Evolutionary conservation across 2,329 filamentous ascomycete species (phyloP), one percentile per base, ranked within the genome.

Genomic region (Knoxdaviesia capensis): DNA sequence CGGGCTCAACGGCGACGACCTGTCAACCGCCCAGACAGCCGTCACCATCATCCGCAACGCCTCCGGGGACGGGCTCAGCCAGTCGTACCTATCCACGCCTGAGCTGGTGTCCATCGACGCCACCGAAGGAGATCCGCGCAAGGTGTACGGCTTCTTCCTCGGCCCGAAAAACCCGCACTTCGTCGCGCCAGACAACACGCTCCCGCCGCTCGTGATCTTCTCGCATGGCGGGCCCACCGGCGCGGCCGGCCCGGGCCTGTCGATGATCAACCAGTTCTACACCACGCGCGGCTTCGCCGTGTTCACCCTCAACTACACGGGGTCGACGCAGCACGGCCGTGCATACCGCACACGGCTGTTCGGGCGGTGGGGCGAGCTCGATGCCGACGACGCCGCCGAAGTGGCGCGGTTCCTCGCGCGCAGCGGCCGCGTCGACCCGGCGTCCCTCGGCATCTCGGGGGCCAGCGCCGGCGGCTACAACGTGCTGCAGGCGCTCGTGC

Each of bases 281-380:
- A 71, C 68, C 0, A 65, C 67, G 4, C 57, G 70, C 8, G 69
- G 69, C 4, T 74, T 65, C 43, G 68, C 67, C 1, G 63, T 62
- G 40, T 58, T 66, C 8, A 55, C 58, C 3, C 54, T 72, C 33
- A 72, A 73, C 51, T 69, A 71, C 48, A 61, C 59, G 3, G 69
- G 69, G 4, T 70, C 65, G 1, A 64, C 60, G 0, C 67, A 63
- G 2, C 66, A 69, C 49, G 68, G 69, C 1, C 58, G 62, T 4
- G 54, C 56, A 6, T 74, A 71, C 46, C 61, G 68, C 0, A 59
- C 68, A 30, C 54, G 59, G 5, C 55, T 74, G 0, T 64, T 66
- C 42, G 59, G 61, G 0, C 55, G 61, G 29, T 72, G 66, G 66
- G 69, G 69, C 5, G 46, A 65, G 1, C 53, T 65, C 1, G 70